Base-by-base conservation (phyloP, 441 rosid genomes). In the Hypseocharis bilobata region DNA sequence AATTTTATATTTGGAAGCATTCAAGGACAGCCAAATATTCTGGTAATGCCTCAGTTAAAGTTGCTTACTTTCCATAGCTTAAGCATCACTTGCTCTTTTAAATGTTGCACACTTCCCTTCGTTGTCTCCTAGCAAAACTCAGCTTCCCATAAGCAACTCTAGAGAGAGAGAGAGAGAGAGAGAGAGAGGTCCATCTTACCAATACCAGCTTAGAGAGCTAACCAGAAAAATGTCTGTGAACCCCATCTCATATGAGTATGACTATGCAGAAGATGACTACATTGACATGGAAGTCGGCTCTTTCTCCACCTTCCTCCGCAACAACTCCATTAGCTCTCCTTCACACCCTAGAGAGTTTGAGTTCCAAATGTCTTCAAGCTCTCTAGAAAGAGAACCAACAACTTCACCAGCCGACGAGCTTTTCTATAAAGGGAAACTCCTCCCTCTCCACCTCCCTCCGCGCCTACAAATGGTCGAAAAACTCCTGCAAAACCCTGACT, bases 391-490 rank as follows among this genome's bases (percentile, higher is more conserved):
- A 67, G 84, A 83, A 63, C 71, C 74, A 27, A 72, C 84, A 34
- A 79, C 83, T 72, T 87, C 92, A 34, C 92, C 84, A 1, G 92
- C 92, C 0, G 92, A 85, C 44, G 89, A 87, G 36, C 92, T 87
- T 52, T 85, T 87, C 77, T 83, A 87, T 80, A 87, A 83, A 63
- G 92, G 92, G 22, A 87, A 83, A 62, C 89, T 87, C 44, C 88
- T 87, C 38, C 92, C 92, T 29, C 89, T 87, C 60, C 92, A 87
- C 73, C 80, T 85, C 29, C 89, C 86, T 51, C 89, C 86, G 0
- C 84, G 87, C 19, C 75, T 81, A 28, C 88, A 84, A 70, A 86
- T 84, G 91, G 85, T 84, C 19, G 71, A 81, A 30, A 82, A 81
- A 20, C 79, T 82, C 66, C 78, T 87, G 14, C 67, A 69, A 36